Conservation (phyloP, 1,284 basidiomycete genomes). For the Cryptococcus sp. region DNA sequence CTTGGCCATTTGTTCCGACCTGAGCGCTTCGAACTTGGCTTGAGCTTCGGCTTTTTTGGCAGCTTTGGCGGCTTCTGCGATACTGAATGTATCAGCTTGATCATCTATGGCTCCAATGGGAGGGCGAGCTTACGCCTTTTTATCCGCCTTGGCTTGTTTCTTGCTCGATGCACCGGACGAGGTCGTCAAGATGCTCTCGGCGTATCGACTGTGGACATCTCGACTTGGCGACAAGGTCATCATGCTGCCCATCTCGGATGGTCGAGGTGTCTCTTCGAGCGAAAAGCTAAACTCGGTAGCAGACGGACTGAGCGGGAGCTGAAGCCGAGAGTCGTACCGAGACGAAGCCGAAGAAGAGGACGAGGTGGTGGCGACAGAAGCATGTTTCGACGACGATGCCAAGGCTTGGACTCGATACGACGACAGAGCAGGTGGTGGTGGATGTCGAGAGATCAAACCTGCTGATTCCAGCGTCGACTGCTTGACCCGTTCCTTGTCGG, state of each 20-base stretch:
- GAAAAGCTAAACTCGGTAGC: slow-evolving; percentile 1
- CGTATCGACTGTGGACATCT: slow-evolving; percentile 1
- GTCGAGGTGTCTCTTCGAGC: not conserved
- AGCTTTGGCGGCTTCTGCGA: slow-evolving; percentile 23
- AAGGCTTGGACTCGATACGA: slow-evolving; percentile 2
- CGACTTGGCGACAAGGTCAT: not conserved
- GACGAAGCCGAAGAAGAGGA: slow-evolving; percentile 4
- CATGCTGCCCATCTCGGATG: not conserved
- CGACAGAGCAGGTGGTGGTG: not conserved
- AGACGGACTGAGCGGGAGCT: not conserved
- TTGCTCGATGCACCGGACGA: slow-evolving; percentile 23
- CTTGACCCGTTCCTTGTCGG: slow-evolving; percentile 1
- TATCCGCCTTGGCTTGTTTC: slow-evolving; percentile 22
- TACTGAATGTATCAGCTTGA: slow-evolving; percentile 15
- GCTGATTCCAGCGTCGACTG: slow-evolving; percentile 3
- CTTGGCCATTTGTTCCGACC: slow-evolving; percentile 31
- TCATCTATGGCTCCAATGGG: not conserved
- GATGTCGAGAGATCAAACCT: not conserved
- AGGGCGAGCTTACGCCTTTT: slow-evolving; percentile 24
- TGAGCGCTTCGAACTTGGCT: slow-evolving; percentile 34
- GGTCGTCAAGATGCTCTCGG: slow-evolving; percentile 11
- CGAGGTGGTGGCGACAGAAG: slow-evolving; percentile 12
- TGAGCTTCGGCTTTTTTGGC: slow-evolving; percentile 26
- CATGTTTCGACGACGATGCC: slow-evolving; percentile 3
- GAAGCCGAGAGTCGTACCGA: not conserved